Evolutionary conservation across 2,329 filamentous ascomycete genomes (phyloP), one percentile per base, ranked within the genome.

Genomic region (Calonectria honghensis): DNA sequence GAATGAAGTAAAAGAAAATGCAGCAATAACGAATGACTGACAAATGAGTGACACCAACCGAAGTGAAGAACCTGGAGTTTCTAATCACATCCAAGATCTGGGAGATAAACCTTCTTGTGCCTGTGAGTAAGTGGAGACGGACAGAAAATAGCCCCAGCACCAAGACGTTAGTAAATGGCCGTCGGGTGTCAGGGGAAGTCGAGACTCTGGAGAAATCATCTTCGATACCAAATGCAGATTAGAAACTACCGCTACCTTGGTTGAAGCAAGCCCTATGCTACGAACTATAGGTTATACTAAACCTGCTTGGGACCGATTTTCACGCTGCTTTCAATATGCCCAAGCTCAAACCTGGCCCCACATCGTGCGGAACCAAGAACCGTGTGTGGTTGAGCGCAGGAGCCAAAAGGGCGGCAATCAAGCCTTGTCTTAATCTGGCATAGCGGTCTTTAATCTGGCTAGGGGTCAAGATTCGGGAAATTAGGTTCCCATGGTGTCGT

Each of bases 11-110:
- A 54, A 54, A 29, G 35, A 32, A 24, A 54, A 39, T 11, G 66
- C 11, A 32, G 52, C 3, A 20, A 41, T 29, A 41, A 39, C 14
- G 35, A 63, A 31, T 39, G 39, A 24, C 13, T 37, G 35, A 61
- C 27, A 41, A 73, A 61, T 4, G 74, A 71, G 35, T 52, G 72
- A 27, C 37, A 31, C n/a, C 39, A 29, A 6, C 27, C 3, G n/a
- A 31, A 2, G 35, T 11, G 14, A 6, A 66, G n/a, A 31, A n/a
- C 18, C 48, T 54, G 35, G 51, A 24, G 10, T 52, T 52, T 18
- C 11, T 24, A 27, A 11, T 11, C 9, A 9, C 9, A 31, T 54
- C 18, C 10, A 18, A 6, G 18, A 24, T 20, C 24, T 35, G 57
- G 39, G 39, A 27, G 24, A 41, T 16, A 20, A 27, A 29, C 24